Conservation (phyloP, 768 basidiomycete genomes). For the Macrocybe gigantea region DNA sequence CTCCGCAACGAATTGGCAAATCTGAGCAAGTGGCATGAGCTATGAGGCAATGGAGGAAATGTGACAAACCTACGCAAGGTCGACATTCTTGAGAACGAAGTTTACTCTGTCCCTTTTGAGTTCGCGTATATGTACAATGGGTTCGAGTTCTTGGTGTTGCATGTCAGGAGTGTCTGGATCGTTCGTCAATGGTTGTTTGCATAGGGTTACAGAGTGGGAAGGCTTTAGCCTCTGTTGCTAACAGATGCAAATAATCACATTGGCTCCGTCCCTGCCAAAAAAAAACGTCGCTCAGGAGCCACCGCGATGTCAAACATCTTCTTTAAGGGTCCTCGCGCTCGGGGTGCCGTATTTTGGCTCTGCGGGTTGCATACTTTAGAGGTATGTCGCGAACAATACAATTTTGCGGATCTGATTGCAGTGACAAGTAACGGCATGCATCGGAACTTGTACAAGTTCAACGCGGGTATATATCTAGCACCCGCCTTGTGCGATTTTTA, state of each 20-base stretch:
- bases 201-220: not conserved
- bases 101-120: conserved; percentile 81
- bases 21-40: conserved; percentile 31
- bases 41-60: conserved; percentile 4
- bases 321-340: no score
- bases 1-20: conserved; percentile 93
- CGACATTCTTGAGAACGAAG: conserved; percentile 93
- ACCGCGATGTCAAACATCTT: no score
- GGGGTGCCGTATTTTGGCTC: no score
- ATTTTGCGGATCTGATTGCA: no score
- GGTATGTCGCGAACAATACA: no score
- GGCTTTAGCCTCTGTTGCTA: conserved; percentile 1
- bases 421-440: no score
- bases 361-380: no score
- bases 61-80: conserved; percentile 70
- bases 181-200: not conserved
- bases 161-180: conserved; percentile 7
- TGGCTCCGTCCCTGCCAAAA: not conserved
- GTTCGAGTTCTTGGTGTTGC: conserved; percentile 47
- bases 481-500: no score
- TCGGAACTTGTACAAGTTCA: no score
- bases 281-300: not conserved
- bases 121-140: conserved; percentile 77
- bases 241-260: conserved; percentile 1
- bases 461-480: no score